These are phyloP conservation scores for Apodospora peruviana DNA, from an alignment of 495 filamentous ascomycete species.

Conservation along the genomic window DNA sequence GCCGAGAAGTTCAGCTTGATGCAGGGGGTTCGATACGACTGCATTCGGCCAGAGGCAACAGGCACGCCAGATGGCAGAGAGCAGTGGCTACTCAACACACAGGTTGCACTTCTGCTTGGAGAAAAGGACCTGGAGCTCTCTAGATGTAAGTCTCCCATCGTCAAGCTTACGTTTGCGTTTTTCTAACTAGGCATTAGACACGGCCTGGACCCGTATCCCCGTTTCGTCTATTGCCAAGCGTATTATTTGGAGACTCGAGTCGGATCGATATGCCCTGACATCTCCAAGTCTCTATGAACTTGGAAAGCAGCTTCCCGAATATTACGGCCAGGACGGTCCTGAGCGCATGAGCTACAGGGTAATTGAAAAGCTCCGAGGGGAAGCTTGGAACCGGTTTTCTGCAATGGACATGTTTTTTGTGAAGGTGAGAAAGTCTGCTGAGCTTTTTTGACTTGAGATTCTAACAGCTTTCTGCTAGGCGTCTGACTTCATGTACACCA, in stretches of 20 bases:
- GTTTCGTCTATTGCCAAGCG: slow-evolving; percentile 41
- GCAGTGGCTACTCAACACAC: slow-evolving; percentile 71
- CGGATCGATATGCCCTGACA: slow-evolving; percentile 43
- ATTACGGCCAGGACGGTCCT: slow-evolving; percentile 38
- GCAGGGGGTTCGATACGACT: slow-evolving; percentile 49
- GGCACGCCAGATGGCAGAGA: slow-evolving; percentile 48
- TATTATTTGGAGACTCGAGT: slow-evolving; percentile 44
- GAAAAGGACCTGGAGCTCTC: slow-evolving; percentile 70
- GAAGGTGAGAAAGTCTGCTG: slow-evolving; percentile 43
- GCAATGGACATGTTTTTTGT: slow-evolving; percentile 69
- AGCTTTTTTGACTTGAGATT: neutral
- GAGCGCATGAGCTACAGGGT: slow-evolving; percentile 29
- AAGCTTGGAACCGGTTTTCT: slow-evolving; percentile 44
- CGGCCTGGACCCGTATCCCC: slow-evolving; percentile 60
- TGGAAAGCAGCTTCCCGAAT: slow-evolving; percentile 36
- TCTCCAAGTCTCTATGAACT: slow-evolving; percentile 37
- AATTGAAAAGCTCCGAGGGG: slow-evolving; percentile 33
- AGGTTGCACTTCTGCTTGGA: slow-evolving; percentile 68
- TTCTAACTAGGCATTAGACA: slow-evolving; percentile 40
- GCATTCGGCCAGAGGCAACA: slow-evolving; percentile 41
- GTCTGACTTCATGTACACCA: slow-evolving; percentile 68
- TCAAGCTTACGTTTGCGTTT: neutral
- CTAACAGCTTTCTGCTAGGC: slow-evolving; percentile 40
- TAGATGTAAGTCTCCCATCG: slow-evolving; percentile 51
- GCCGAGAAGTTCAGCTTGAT: slow-evolving; percentile 47